Base-by-base conservation (phyloP, 495 filamentous ascomycete genomes). In the Entonaema liquescens region DNA sequence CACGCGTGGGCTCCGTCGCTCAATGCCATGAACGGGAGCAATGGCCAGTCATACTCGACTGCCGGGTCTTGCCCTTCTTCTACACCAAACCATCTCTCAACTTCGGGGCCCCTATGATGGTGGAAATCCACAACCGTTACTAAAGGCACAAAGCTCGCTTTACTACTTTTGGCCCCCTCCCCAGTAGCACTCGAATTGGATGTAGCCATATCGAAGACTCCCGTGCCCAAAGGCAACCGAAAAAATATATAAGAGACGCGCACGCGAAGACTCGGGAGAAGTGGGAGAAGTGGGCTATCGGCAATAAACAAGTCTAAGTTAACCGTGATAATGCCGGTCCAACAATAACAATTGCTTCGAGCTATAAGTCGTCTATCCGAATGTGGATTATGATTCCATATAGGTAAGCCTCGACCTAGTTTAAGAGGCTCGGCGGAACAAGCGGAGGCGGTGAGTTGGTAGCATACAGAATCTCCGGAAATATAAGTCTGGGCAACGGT, bases 21-120 rank as follows among this genome's bases (percentile, higher is more conserved):
- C 68, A 99, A 82, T n/a, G 95, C 95, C 92, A 98, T 97, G 80
- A 98, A 99, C 0, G 95, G 95, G 53, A 99, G 84, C 66, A 97
- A 81, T 5, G 89, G 85, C 95, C 95, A 99, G 77, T 97, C 94
- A 85, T 95, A 93, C 63, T 95, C 93, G 40, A 75, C 83, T 3
- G 93, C 92, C 35, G 95, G 94, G 77, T 97, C 92, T 47, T 80
- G 81, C 47, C 90, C 93, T 70, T 94, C 91, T 35, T 91, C 85
- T 29, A 87, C 88, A 65, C 92, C 93, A 77, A 97, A 91, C 89
- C 94, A 98, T 68, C 84, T 85, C 82, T 98, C 94, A 25, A 98
- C 91, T 82, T 99, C 95, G 33, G 95, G 95, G 19, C 95, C 95
- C 79, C 95, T 88, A 70, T 94, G 94, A 84, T 99, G 95, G 84